phyloP scores from a whole-genome alignment of 2,329 filamentous ascomycete genomes.

The Neofusicoccum ribis region DNA sequence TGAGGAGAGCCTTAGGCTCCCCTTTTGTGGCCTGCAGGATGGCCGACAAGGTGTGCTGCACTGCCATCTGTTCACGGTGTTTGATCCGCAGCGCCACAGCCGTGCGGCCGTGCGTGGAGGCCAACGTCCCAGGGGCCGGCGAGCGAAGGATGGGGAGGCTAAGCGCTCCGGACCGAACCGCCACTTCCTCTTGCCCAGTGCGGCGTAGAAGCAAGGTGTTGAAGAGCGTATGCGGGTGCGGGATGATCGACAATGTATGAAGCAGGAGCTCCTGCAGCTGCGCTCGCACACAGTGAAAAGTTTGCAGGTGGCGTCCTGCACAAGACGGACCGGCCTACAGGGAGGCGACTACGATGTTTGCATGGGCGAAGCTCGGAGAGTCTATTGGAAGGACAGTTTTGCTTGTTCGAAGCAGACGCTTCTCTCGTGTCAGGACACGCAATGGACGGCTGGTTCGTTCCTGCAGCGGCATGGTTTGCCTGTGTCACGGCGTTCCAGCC shows the following conservation, averaged over 20 bases:
- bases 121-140: slow-evolving; percentile 1
- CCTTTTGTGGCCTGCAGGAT: neutral
- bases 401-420: slow-evolving; percentile 17
- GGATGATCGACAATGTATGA: neutral
- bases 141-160: slow-evolving; percentile 3
- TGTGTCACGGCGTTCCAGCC: neutral
- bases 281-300: neutral
- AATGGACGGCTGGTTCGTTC: slow-evolving; percentile 13
- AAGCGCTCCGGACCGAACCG: slow-evolving; percentile 12
- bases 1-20: neutral
- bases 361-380: neutral
- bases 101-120: slow-evolving; percentile 11
- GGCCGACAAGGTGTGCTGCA: neutral
- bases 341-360: slow-evolving; percentile 4
- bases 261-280: neutral
- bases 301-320: neutral
- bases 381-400: slow-evolving; percentile 3
- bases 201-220: neutral
- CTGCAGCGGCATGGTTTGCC: slow-evolving; percentile 10
- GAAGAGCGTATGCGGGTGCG: neutral
- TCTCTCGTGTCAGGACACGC: slow-evolving; percentile 1
- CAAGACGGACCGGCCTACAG: neutral
- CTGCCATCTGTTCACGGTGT: neutral
- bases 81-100: slow-evolving; percentile 17
- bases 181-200: neutral